A percentile compares a stretch with the other conserved stretches of the same genome.
Conservation (phyloP, 352 stramenopile species). For the Globisporangium middletonii region DNA sequence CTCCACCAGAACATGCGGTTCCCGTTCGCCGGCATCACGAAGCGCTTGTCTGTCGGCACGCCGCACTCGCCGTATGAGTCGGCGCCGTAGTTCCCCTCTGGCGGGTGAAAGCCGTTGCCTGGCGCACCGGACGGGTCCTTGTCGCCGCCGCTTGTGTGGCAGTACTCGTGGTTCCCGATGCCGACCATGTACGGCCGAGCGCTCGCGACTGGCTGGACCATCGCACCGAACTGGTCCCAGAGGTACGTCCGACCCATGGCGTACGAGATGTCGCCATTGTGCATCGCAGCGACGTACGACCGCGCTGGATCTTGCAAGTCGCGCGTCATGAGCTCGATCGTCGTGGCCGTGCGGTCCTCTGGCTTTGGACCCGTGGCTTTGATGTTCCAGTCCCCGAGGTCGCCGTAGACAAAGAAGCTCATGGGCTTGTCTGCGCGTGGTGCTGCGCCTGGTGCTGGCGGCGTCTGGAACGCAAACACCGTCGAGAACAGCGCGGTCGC, state of each 20-base stretch:
- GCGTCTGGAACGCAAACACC: conserved; percentile 16
- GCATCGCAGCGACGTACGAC: conserved; percentile 47
- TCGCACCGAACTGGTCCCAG: conserved; percentile 69
- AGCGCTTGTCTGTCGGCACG: conserved; percentile 58
- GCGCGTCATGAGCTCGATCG: conserved; percentile 20
- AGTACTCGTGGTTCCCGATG: conserved; percentile 54
- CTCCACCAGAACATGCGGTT: conserved; percentile 84
- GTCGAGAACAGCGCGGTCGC: conserved; percentile 1
- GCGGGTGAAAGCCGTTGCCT: conserved; percentile 39
- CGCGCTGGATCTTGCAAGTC: conserved; percentile 13
- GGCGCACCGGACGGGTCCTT: conserved; percentile 45
- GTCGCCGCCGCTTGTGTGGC: conserved; percentile 42
- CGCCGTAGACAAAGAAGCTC: conserved; percentile 62
- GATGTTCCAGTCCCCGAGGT: conserved; percentile 40
- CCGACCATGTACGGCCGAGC: conserved; percentile 59
- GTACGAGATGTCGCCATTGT: conserved; percentile 71
- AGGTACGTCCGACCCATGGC: conserved; percentile 37
- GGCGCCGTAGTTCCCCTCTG: conserved; percentile 52
- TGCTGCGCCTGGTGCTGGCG: conserved; percentile 8
- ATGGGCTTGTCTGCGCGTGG: conserved; percentile 9
- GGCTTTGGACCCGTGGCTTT: conserved; percentile 11
- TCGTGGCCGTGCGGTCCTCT: conserved; percentile 21
- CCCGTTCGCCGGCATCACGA: conserved; percentile 42
- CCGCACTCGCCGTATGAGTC: conserved; percentile 61
- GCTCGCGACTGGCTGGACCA: conserved; percentile 57